These are phyloP conservation scores for Leptographium wingfieldii DNA, from an alignment of 2,329 filamentous ascomycete species.

Conservation along the genomic window DNA sequence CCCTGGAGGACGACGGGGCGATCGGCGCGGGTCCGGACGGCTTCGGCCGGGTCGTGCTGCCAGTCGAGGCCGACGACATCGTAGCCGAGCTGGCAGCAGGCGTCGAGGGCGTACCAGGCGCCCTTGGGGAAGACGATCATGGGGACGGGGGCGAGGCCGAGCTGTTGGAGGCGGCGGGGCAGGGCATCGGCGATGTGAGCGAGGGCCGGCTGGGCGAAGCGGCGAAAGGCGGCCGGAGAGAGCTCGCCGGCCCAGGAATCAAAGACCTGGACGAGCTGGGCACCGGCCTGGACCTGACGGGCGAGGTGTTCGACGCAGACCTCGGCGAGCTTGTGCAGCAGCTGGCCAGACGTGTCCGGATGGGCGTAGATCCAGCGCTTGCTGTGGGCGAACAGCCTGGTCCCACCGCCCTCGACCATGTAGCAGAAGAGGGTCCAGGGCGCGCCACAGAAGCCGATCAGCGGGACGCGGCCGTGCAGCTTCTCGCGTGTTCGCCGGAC, in stretches of 20 bases:
- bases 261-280: conserved; percentile 91
- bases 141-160: conserved; percentile 69
- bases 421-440: conserved; percentile 97
- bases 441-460: conserved; percentile 94
- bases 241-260: conserved; percentile 97
- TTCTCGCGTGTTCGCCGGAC: conserved; percentile 86
- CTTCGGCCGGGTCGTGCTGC: conserved; percentile 79
- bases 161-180: conserved; percentile 58
- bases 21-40: conserved; percentile 65
- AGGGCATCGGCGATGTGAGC: conserved; percentile 72
- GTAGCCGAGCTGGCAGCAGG: conserved; percentile 78
- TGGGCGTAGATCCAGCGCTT: conserved; percentile 98
- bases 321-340: conserved; percentile 85
- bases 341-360: conserved; percentile 60
- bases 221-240: conserved; percentile 68
- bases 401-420: conserved; percentile 96
- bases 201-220: conserved; percentile 79
- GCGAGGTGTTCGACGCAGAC: conserved; percentile 92
- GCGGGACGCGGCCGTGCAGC: conserved; percentile 72
- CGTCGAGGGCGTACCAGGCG: conserved; percentile 87
- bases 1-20: conserved; percentile 73
- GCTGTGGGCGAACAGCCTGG: conserved; percentile 83
- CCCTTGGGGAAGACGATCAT: conserved; percentile 99
- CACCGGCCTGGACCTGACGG: conserved; percentile 81
- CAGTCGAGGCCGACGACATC: conserved; percentile 92